Percentiles rank a stretch among this genome's conserved stretches.
Conservation (phyloP, 2,329 filamentous ascomycete species). For the Colletotrichum ledebouriae region DNA sequence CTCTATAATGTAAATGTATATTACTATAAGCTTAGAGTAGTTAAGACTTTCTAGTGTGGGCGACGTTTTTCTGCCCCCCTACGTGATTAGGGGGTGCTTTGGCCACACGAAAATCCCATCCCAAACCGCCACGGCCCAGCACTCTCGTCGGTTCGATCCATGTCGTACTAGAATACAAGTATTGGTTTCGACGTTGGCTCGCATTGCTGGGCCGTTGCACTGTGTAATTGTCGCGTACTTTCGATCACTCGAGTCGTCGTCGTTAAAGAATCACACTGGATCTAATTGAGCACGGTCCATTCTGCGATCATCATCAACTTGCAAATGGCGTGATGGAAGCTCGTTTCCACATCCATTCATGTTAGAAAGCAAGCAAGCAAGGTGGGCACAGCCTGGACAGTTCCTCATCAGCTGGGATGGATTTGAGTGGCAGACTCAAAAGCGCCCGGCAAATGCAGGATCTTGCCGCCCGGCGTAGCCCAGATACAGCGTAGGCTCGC, state of each 20-base stretch:
- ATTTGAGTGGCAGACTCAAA: background rate
- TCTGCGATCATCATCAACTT: background rate
- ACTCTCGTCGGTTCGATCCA: conserved; percentile 35
- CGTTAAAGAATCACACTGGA: background rate
- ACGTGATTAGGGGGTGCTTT: too few relatives aligned
- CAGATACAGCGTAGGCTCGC: background rate
- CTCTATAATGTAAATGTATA: too few relatives aligned
- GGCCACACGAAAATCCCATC: conserved; percentile 21
- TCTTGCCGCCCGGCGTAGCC: background rate
- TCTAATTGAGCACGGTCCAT: background rate
- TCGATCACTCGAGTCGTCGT: background rate
- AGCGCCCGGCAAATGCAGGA: background rate
- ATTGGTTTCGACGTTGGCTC: conserved; percentile 19
- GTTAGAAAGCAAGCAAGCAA: background rate
- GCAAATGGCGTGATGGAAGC: conserved; percentile 4
- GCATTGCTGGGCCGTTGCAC: conserved; percentile 3
- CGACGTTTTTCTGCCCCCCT: too few relatives aligned
- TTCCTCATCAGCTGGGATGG: conserved; percentile 1
- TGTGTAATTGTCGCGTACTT: background rate
- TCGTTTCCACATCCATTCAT: conserved; percentile 1
- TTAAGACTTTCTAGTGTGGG: too few relatives aligned
- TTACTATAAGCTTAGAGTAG: too few relatives aligned
- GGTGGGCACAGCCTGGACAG: background rate
- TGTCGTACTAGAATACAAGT: conserved; percentile 25
- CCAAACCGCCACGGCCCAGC: conserved; percentile 32